Evolutionary conservation across 2,329 filamentous ascomycete species (phyloP).

Genomic region (Beauveria bassiana): DNA sequence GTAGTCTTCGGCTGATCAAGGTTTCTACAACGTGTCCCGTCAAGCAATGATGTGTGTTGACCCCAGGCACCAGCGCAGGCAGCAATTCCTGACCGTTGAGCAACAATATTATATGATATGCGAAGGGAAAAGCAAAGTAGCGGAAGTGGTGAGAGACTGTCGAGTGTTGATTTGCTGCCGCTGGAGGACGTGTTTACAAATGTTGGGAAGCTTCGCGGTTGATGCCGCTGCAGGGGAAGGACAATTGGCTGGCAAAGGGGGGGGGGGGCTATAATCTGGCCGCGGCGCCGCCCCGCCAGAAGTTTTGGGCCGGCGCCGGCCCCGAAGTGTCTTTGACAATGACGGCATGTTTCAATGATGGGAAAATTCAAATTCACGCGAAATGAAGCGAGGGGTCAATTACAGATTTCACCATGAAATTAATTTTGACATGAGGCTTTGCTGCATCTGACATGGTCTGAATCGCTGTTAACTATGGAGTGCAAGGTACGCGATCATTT

Average conservation of each 20-base stretch:
- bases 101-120: no score
- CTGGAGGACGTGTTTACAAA: no score
- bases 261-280: background rate
- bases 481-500: no score
- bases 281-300: slow-evolving; percentile 1
- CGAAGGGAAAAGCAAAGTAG: background rate
- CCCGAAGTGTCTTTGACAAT: no score
- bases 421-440: no score
- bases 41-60: slow-evolving; percentile 1
- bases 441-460: no score
- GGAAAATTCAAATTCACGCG: no score
- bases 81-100: background rate
- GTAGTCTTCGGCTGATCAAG: background rate
- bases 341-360: no score
- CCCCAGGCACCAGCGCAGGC: background rate
- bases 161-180: background rate
- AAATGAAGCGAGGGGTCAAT: no score
- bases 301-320: background rate
- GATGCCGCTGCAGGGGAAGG: background rate
- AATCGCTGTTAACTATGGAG: no score
- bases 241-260: background rate
- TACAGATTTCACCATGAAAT: no score
- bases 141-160: background rate
- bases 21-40: slow-evolving; percentile 19
- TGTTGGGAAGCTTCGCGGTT: background rate